Evolutionary conservation across 1,284 basidiomycete species (phyloP), one percentile per base, ranked within the genome.

Genomic region (Cryptococcus amylolentus): DNA sequence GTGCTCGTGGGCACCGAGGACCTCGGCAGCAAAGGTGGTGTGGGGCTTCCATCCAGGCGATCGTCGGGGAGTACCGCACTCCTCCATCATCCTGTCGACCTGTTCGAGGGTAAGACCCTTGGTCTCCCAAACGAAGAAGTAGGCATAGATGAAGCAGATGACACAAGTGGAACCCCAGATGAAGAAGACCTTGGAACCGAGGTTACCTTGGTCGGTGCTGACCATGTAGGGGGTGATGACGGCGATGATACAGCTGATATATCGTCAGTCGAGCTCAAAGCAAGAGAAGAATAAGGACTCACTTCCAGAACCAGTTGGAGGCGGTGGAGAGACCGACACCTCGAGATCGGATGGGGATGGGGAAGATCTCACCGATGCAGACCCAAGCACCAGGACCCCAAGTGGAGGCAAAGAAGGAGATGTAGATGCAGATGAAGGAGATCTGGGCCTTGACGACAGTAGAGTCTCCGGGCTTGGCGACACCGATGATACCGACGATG

Each of bases 101-200:
- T 76, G 71, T 63, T 75, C 72, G 26, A 76, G 67, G 4, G 73
- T 73, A 10, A 76, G 65, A 52, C 71, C 69, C 46, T 47, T 47
- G 26, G 46, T 47, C 46, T 47, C 48, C 67, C 71, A 75, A 51
- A 91, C 78, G 76, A 83, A 84, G 82, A 90, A 85, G 81, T 86
- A 88, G 16, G 86, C 83, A 80, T 89, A 91, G 67, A 89, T 57
- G 72, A 86, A 75, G 74, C 84, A 86, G 70, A 82, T 81, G 56
- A 81, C 70, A 73, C 87, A 88, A n/a, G 84, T 86, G 54, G 84
- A 80, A 56, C 88, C 88, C 89, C 91, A 92, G 75, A 94, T 81
- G 81, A 91, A 94, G 85, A 92, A 93, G 68, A 94, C 89, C 77
- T 89, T 90, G 52, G 83, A 81, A 47, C 83, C 80, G 51, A 91